These are phyloP conservation scores for Hypholoma sublateritium DNA, from an alignment of 768 basidiomycete species.

Conservation along the genomic window DNA sequence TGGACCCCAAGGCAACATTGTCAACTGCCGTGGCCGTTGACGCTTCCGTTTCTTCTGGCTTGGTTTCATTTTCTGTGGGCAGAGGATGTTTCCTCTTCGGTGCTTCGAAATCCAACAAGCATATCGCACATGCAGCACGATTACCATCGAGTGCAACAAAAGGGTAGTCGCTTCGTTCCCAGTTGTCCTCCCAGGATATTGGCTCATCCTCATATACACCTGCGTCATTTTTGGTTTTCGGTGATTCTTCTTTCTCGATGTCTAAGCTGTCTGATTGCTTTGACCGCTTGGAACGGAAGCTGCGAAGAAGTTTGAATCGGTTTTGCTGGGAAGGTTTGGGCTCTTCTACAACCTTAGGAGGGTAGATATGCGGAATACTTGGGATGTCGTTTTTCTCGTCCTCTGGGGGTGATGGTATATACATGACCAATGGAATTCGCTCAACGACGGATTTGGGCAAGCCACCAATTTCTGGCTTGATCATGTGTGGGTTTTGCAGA, in stretches of 20 bases:
- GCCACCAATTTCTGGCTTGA: conserved; percentile 79
- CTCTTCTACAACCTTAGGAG: conserved; percentile 44
- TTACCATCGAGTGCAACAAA: conserved; percentile 83
- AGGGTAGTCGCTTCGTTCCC: conserved; percentile 76
- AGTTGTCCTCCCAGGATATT: conserved; percentile 73
- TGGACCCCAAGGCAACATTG: neutral
- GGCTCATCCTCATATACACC: conserved; percentile 23
- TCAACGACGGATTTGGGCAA: conserved; percentile 71
- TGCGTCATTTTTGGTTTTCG: neutral
- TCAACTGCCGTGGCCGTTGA: neutral
- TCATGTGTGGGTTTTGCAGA: conserved; percentile 67
- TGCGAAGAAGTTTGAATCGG: conserved; percentile 20
- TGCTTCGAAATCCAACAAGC: conserved; percentile 82
- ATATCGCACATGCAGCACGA: conserved; percentile 82
- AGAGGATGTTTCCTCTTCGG: conserved; percentile 39
- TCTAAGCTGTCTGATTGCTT: conserved; percentile 16
- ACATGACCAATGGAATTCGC: conserved; percentile 79
- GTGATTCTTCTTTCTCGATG: conserved; percentile 18
- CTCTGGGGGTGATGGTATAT: conserved; percentile 78
- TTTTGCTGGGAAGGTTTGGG: conserved; percentile 28
- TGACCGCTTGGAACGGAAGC: conserved; percentile 5
- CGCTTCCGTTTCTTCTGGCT: neutral
- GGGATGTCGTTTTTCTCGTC: conserved; percentile 33
- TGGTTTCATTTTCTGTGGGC: neutral
- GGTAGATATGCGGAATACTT: conserved; percentile 55